Evolutionary conservation across 2,329 filamentous ascomycete genomes (phyloP), one percentile per base, ranked within the genome.

Genomic region (Paramyrothecium sp.): DNA sequence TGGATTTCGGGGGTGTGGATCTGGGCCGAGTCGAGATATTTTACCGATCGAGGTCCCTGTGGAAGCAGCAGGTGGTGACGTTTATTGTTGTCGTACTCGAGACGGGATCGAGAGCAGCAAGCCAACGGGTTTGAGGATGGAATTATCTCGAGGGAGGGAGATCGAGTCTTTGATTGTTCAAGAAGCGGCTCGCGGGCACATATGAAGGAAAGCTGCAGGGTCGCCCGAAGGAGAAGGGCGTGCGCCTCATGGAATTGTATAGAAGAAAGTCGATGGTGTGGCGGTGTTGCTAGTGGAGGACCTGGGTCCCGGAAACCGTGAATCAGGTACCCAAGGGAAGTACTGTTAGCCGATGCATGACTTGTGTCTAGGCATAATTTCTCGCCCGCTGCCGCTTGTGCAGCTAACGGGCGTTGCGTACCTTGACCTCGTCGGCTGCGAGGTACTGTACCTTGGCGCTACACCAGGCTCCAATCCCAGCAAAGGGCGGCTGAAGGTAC

Each of bases 241-340:
- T 71, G 69, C 72, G 72, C 72, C 73, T 73, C 74, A 76, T 75
- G 73, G 73, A 76, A 76, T 59, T 69, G 66, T 67, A 71, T 75
- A 66, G 73, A 76, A 76, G 72, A 71, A 71, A 54, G 67, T 75
- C 70, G 73, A 75, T 66, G 64, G 59, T 68, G 72, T 75, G 73
- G 72, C 71, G 69, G 71, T 74, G 70, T 69, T 60, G 63, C 67
- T 69, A 69, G 68, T 67, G 67, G 60, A 65, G 41, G 59, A 69
- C 67, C 57, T 67, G 23, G 46, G 26, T 19, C 22, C 23, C 7
- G 26, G 26, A 30, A 30, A 30, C 26, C 26, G 26, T 5, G 26
- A 30, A 30, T 30, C n/a, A 30, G 26, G 26, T 30, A 30, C 5
- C 26, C 26, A n/a, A n/a, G n/a, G n/a, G n/a, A n/a, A n/a, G n/a